Evolutionary conservation across 352 stramenopile genomes (phyloP).

Genomic region (Phytophthora cryptogea): DNA sequence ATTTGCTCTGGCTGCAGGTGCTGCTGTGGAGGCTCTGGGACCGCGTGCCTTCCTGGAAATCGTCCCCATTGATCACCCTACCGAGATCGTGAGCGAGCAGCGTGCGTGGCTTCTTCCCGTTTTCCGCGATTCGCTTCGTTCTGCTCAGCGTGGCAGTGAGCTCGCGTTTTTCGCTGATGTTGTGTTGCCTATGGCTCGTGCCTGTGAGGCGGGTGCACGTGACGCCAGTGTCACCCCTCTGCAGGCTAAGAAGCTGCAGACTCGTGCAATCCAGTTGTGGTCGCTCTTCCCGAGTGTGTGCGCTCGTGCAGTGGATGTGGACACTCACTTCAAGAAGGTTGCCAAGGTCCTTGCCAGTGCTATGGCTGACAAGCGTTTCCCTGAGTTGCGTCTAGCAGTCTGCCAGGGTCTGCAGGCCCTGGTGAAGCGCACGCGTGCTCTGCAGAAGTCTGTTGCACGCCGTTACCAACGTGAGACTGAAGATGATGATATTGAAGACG

Average conservation of each 20-base stretch:
- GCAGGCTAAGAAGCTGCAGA: slow-evolving; percentile 76
- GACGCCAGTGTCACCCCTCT: slow-evolving; percentile 70
- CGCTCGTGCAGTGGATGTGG: slow-evolving; percentile 70
- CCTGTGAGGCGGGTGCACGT: slow-evolving; percentile 70
- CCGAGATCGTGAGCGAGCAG: slow-evolving; percentile 75
- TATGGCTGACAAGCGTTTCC: slow-evolving; percentile 88
- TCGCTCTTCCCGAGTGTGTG: slow-evolving; percentile 83
- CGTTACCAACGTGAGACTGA: slow-evolving; percentile 54
- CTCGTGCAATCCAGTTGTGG: slow-evolving; percentile 83
- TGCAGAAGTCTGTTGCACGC: slow-evolving; percentile 40
- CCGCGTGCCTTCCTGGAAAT: slow-evolving; percentile 73
- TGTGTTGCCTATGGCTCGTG: slow-evolving; percentile 72
- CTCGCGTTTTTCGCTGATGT: slow-evolving; percentile 77
- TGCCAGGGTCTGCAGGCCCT: slow-evolving; percentile 85
- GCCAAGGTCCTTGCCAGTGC: slow-evolving; percentile 87
- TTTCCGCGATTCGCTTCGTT: slow-evolving; percentile 68
- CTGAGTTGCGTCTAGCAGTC: slow-evolving; percentile 80
- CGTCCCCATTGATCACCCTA: slow-evolving; percentile 72
- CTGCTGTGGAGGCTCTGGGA: slow-evolving; percentile 68
- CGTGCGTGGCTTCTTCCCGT: slow-evolving; percentile 83
- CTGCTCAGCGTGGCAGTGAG: slow-evolving; percentile 45
- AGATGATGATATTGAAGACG: slow-evolving; percentile 45
- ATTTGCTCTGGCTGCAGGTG: slow-evolving; percentile 68
- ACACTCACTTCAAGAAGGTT: slow-evolving; percentile 84
- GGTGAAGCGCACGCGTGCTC: slow-evolving; percentile 70